phyloP scores from a whole-genome alignment of 2,329 filamentous ascomycete genomes.

The Xylaria sp. region DNA sequence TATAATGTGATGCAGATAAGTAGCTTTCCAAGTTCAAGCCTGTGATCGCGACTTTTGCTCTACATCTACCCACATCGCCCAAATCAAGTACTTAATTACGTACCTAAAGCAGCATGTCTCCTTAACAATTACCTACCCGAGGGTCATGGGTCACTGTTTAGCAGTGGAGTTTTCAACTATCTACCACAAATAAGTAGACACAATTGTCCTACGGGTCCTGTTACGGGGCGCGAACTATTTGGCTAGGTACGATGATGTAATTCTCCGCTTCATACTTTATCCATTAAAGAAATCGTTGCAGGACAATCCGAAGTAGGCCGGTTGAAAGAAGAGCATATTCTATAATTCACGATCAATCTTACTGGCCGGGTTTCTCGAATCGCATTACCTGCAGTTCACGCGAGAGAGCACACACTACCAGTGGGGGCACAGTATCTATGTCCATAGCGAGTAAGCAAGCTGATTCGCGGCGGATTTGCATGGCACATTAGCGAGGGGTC shows the following conservation, averaged over 20 bases:
- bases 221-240: background rate
- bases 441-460: background rate
- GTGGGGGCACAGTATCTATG: constrained; percentile 16
- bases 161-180: background rate
- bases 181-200: background rate
- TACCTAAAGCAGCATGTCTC: background rate
- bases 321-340: background rate
- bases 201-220: background rate
- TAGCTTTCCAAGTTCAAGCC: background rate
- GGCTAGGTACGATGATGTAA: constrained; percentile 5
- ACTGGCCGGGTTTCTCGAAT: background rate
- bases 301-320: background rate
- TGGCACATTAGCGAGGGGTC: constrained; percentile 2
- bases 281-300: background rate
- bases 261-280: background rate
- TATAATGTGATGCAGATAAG: background rate
- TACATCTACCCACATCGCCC: background rate
- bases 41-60: background rate
- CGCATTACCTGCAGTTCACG: no score
- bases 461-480: constrained; percentile 3
- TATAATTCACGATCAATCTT: background rate
- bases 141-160: background rate
- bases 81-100: background rate
- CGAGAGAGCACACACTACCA: no score
- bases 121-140: background rate